phyloP scores from a whole-genome alignment of 306 rosid species.

The Glycine soja region DNA sequence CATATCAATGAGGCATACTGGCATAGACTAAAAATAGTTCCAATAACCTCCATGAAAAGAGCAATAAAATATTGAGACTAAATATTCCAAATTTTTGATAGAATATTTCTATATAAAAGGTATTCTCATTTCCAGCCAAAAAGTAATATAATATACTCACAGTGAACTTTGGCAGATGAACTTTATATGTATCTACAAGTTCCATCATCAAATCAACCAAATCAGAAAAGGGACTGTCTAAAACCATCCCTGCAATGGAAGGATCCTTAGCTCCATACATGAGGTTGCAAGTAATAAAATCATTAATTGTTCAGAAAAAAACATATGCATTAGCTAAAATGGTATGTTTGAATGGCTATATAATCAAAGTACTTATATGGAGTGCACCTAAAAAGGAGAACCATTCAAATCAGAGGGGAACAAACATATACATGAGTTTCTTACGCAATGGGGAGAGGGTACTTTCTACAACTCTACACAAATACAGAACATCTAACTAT shows the following conservation, averaged over 20 bases:
- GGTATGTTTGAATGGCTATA: slow-evolving; percentile 16
- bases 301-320: slow-evolving; percentile 47
- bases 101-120: slow-evolving; percentile 1
- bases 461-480: neutral
- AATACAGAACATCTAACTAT: slow-evolving; percentile 30
- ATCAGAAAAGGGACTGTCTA: slow-evolving; percentile 97
- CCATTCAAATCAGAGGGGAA: slow-evolving; percentile 13
- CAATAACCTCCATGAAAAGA: slow-evolving; percentile 13
- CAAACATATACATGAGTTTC: slow-evolving; percentile 26
- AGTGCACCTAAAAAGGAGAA: slow-evolving; percentile 24
- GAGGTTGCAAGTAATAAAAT: slow-evolving; percentile 71
- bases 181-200: slow-evolving; percentile 88
- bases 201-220: slow-evolving; percentile 99
- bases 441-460: neutral
- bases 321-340: slow-evolving; percentile 18
- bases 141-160: slow-evolving; percentile 62
- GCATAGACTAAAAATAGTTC: slow-evolving; percentile 10
- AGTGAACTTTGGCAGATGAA: slow-evolving; percentile 96
- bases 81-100: slow-evolving; percentile 12
- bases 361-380: slow-evolving; percentile 16
- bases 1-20: neutral
- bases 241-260: slow-evolving; percentile 97
- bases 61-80: slow-evolving; percentile 23
- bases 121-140: slow-evolving; percentile 9
- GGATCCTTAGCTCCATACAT: slow-evolving; percentile 99